Conservation (phyloP, 257 asterid species). For the Penstemon eatonii region DNA sequence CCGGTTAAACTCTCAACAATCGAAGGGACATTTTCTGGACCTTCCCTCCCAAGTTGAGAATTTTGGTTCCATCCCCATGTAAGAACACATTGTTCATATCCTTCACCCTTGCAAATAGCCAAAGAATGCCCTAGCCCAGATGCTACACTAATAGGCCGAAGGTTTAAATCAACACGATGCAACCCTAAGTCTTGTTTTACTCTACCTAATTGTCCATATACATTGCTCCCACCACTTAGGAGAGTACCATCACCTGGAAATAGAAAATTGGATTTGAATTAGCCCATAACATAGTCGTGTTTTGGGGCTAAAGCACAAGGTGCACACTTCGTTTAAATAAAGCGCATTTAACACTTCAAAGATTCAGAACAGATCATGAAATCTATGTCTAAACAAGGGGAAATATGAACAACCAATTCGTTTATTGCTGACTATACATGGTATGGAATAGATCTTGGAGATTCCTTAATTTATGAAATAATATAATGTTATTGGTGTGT, state of each 20-base stretch:
- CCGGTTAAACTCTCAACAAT: slow-evolving; percentile 49
- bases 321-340: too few species aligned
- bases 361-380: too few species aligned
- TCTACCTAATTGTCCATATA: slow-evolving; percentile 85
- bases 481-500: too few species aligned
- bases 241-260: slow-evolving; percentile 74
- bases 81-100: slow-evolving; percentile 38
- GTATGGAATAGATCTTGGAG: too few species aligned
- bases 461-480: too few species aligned
- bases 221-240: slow-evolving; percentile 87
- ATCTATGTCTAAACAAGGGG: too few species aligned
- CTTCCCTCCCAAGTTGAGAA: slow-evolving; percentile 81
- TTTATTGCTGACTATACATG: too few species aligned
- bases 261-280: slow-evolving; percentile 6
- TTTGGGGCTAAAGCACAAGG: too few species aligned
- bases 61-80: slow-evolving; percentile 96
- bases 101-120: slow-evolving; percentile 53
- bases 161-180: slow-evolving; percentile 47
- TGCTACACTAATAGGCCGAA: slow-evolving; percentile 55
- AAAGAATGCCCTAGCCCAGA: slow-evolving; percentile 88
- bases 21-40: slow-evolving; percentile 49
- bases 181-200: slow-evolving; percentile 56
- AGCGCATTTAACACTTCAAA: too few species aligned
- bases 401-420: too few species aligned
- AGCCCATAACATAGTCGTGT: background rate